Conservation (phyloP, 805 yeast species). For the Saturnispora sanitii region DNA sequence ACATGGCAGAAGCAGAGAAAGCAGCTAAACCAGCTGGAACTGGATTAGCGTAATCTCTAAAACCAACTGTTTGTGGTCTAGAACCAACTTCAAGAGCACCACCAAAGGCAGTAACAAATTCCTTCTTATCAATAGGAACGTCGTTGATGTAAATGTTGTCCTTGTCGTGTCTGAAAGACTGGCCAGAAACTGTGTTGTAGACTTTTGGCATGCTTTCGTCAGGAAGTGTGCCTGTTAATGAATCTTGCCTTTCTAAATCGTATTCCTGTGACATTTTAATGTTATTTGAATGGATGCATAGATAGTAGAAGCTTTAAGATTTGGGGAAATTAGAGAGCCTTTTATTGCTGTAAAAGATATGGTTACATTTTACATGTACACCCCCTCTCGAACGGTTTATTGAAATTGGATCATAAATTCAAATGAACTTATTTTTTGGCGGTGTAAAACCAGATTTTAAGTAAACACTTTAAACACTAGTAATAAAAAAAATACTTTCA, state of each 20-base stretch:
- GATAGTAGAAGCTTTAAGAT: neutral
- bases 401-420: too few relatives aligned
- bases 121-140: slow-evolving; percentile 38
- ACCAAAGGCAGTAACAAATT: slow-evolving; percentile 56
- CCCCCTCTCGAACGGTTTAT: too few relatives aligned
- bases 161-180: slow-evolving; percentile 31
- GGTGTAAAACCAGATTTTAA: too few relatives aligned
- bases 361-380: too few relatives aligned
- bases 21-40: slow-evolving; percentile 47
- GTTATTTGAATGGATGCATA: neutral
- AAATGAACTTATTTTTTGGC: too few relatives aligned
- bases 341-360: too few relatives aligned
- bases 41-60: slow-evolving; percentile 32
- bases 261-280: slow-evolving; percentile 6
- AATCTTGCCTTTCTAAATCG: slow-evolving; percentile 21
- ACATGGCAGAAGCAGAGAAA: slow-evolving; percentile 37
- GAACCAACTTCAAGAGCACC: slow-evolving; percentile 42
- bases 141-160: slow-evolving; percentile 35
- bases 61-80: slow-evolving; percentile 19
- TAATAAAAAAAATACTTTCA: too few relatives aligned
- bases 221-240: neutral
- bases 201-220: slow-evolving; percentile 6
- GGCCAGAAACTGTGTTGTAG: slow-evolving; percentile 6
- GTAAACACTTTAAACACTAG: too few relatives aligned
- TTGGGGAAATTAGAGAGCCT: too few relatives aligned